phyloP scores from a whole-genome alignment of 208 protist genomes.

The Balamuthia mandrillaris region DNA sequence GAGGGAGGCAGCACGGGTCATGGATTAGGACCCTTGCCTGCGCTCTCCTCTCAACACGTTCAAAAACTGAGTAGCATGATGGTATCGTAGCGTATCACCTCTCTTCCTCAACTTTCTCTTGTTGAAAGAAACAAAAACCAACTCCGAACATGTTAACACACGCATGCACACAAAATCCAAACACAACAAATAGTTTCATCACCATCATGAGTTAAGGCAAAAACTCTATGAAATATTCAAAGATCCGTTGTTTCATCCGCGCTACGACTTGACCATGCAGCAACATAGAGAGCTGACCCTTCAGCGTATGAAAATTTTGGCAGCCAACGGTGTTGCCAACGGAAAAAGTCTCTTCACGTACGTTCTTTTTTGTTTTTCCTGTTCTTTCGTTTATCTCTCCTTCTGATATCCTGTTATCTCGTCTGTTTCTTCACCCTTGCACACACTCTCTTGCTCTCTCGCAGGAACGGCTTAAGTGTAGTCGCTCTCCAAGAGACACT shows the following conservation, averaged over 20 bases:
- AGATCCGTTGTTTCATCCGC: slow-evolving; percentile 37
- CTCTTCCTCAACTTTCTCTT: too few relatives aligned
- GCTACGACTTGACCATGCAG: slow-evolving; percentile 6
- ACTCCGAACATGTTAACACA: too few relatives aligned
- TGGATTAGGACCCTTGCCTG: too few relatives aligned
- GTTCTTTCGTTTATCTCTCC: neutral
- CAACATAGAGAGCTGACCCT: slow-evolving; percentile 39
- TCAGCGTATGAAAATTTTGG: slow-evolving; percentile 10
- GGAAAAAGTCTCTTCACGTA: neutral
- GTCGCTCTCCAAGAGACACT: slow-evolving; percentile 27
- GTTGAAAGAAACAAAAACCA: too few relatives aligned
- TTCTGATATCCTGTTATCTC: neutral
- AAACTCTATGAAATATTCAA: slow-evolving; percentile 28
- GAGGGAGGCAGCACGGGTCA: too few relatives aligned
- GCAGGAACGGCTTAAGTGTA: neutral
- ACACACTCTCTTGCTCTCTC: neutral
- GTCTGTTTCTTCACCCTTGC: neutral
- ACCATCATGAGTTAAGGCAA: neutral
- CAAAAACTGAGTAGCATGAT: too few relatives aligned
- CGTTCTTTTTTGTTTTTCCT: neutral
- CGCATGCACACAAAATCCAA: too few relatives aligned
- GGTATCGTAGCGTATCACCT: too few relatives aligned
- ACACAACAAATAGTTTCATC: neutral
- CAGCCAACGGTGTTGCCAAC: neutral
- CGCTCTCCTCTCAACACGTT: too few relatives aligned